Conservation (phyloP, 2,329 filamentous ascomycete species). For the Nothophoma quercina region DNA sequence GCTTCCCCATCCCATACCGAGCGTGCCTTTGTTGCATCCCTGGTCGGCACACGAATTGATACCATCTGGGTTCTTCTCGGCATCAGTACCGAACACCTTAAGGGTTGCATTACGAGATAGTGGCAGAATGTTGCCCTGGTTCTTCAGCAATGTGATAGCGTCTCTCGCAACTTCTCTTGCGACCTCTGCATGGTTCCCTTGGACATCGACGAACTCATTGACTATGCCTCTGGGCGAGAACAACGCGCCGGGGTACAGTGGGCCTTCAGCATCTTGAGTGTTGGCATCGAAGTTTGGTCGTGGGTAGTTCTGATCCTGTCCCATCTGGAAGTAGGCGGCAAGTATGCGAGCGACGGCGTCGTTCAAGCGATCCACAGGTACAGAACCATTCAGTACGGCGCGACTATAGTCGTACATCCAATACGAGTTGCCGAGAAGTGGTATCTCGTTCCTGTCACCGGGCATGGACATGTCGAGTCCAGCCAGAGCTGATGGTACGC, state of each 20-base stretch:
- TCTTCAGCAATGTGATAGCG: slow-evolving; percentile 68
- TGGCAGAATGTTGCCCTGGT: slow-evolving; percentile 64
- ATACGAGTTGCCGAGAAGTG: slow-evolving; percentile 55
- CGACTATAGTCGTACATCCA: slow-evolving; percentile 80
- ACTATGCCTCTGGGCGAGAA: slow-evolving; percentile 68
- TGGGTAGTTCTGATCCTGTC: slow-evolving; percentile 52
- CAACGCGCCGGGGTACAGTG: slow-evolving; percentile 51
- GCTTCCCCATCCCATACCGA: slow-evolving; percentile 82
- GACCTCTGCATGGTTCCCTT: slow-evolving; percentile 60
- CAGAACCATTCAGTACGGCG: slow-evolving; percentile 80
- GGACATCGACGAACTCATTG: slow-evolving; percentile 72
- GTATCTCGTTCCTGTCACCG: slow-evolving; percentile 67
- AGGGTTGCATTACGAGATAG: slow-evolving; percentile 46
- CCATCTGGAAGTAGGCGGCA: slow-evolving; percentile 78
- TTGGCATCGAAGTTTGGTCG: slow-evolving; percentile 53
- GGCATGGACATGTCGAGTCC: slow-evolving; percentile 86
- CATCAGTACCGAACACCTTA: slow-evolving; percentile 56
- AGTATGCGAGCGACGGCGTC: slow-evolving; percentile 89
- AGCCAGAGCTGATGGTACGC: slow-evolving; percentile 78
- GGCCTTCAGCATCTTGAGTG: slow-evolving; percentile 44
- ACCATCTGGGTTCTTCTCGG: slow-evolving; percentile 63
- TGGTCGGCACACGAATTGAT: slow-evolving; percentile 72
- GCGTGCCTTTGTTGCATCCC: slow-evolving; percentile 72
- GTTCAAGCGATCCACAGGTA: slow-evolving; percentile 82
- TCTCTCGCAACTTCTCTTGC: slow-evolving; percentile 62